Evolutionary conservation across 192 early-diverging fungal genomes (phyloP), one percentile per base, ranked within the genome.

Genomic region (Mortierella claussenii): DNA sequence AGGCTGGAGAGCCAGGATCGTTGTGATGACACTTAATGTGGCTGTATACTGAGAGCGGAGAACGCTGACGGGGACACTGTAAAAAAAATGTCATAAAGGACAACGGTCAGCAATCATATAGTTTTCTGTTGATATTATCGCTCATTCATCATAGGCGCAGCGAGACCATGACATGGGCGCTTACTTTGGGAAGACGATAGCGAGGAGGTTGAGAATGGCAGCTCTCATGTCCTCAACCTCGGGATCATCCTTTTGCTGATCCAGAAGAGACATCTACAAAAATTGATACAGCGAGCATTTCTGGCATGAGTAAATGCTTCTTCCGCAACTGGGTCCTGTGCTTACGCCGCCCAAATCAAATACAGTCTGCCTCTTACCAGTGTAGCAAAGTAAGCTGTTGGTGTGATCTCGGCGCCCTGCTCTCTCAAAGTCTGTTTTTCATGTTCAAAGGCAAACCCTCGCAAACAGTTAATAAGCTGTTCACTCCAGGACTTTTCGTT

Each of bases 381-480:
- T 24, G 93, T 90, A 17, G 90, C 94, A 89, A 97, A 97, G 79
- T 98, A 98, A 24, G 94, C 91, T 27, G 92, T 85, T 5, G 96
- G 92, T 32, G 85, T 87, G 32, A 88, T 81, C 30, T 82, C 59
- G 17, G 84, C 85, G 36, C 83, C 70, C 69, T 95, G 90, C 71
- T 98, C 96, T 23, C 74, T 78, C 61, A 98, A 87, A 26, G 93
- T 93, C 79, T 94, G 88, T 51, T 82, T 79, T 34, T 81, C 81
- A 62, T 13, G 53, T 33, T 50, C 60, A 13, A 48, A 24, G 28
- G 2, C 31, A 9, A 30, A 21, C 4, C 18, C 15, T 10, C 37
- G 13, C 13, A 31, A 15, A 42, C 6, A n/a, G 31, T 24, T 24
- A 26, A 26, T 21, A 15, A 20, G n/a, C n/a, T n/a, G n/a, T n/a